Evolutionary conservation across 768 basidiomycete species (phyloP).

Genomic region (Boletus edulis): DNA sequence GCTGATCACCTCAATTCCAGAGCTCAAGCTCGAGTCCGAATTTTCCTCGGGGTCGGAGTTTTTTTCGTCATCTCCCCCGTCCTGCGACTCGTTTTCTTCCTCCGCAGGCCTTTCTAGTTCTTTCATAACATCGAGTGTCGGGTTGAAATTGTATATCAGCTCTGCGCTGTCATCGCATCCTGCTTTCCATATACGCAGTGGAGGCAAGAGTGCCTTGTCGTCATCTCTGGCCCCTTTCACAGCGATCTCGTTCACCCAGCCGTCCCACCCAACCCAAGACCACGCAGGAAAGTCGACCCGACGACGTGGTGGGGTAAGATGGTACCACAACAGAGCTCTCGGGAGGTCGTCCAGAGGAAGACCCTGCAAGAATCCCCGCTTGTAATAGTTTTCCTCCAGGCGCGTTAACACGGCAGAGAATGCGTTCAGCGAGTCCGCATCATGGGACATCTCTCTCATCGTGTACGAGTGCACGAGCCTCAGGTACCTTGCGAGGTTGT

Average conservation of each 20-base stretch:
- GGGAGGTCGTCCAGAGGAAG: slow-evolving; percentile 9
- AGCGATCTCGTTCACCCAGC: neutral
- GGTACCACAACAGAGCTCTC: slow-evolving; percentile 11
- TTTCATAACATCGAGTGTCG: neutral
- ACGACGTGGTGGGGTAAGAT: neutral
- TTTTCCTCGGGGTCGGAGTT: neutral
- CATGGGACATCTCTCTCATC: slow-evolving; percentile 1
- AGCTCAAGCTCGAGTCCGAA: neutral
- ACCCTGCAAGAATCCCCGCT: slow-evolving; percentile 15
- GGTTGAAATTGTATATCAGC: slow-evolving; percentile 9
- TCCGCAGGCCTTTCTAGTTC: neutral
- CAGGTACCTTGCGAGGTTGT: neutral
- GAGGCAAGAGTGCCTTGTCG: neutral
- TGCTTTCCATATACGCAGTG: slow-evolving; percentile 11
- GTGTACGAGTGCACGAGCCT: slow-evolving; percentile 7
- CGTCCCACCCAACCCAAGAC: slow-evolving; percentile 17
- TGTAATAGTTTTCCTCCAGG: neutral
- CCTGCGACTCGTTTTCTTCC: neutral
- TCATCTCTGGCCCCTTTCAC: neutral
- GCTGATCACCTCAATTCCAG: neutral
- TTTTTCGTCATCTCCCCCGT: neutral
- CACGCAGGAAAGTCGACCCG: slow-evolving; percentile 1
- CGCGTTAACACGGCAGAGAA: slow-evolving; percentile 13
- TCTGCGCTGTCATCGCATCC: neutral
- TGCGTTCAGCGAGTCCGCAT: slow-evolving; percentile 13